Evolutionary conservation across 192 early-diverging fungal genomes (phyloP).

Genomic region (Backusella australiensis): DNA sequence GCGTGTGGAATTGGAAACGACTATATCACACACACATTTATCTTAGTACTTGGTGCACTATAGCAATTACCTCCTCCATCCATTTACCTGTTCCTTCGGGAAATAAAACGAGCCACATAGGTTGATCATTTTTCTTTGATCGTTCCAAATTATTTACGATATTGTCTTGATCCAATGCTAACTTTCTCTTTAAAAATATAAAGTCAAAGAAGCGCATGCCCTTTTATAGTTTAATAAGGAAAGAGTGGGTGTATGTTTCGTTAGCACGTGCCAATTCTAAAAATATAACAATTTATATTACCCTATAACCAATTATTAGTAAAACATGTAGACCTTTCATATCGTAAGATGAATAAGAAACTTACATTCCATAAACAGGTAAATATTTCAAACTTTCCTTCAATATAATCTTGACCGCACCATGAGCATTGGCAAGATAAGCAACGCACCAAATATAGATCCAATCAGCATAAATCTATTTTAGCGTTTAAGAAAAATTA

Average conservation of each 20-base stretch:
- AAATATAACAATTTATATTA: slow-evolving; percentile 4
- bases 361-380: slow-evolving; percentile 86
- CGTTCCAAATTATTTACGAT: slow-evolving; percentile 57
- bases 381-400: slow-evolving; percentile 78
- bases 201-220: slow-evolving; percentile 92
- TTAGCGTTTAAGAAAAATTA: neutral
- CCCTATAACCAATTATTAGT: neutral
- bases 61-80: neutral
- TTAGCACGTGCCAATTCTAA: neutral
- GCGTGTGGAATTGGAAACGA: slow-evolving; percentile 75
- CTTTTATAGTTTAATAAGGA: slow-evolving; percentile 24
- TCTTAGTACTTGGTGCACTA: neutral
- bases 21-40: slow-evolving; percentile 12
- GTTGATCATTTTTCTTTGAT: slow-evolving; percentile 57
- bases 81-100: slow-evolving; percentile 84
- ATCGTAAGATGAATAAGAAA: neutral
- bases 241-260: neutral
- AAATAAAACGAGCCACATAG: slow-evolving; percentile 91
- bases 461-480: slow-evolving; percentile 65
- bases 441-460: slow-evolving; percentile 68
- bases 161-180: slow-evolving; percentile 59
- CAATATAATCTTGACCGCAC: slow-evolving; percentile 88
- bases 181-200: slow-evolving; percentile 88
- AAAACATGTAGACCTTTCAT: neutral
- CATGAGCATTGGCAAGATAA: slow-evolving; percentile 70